phyloP scores from a whole-genome alignment of 2,329 filamentous ascomycete species.

The Colletotrichum limetticola region DNA sequence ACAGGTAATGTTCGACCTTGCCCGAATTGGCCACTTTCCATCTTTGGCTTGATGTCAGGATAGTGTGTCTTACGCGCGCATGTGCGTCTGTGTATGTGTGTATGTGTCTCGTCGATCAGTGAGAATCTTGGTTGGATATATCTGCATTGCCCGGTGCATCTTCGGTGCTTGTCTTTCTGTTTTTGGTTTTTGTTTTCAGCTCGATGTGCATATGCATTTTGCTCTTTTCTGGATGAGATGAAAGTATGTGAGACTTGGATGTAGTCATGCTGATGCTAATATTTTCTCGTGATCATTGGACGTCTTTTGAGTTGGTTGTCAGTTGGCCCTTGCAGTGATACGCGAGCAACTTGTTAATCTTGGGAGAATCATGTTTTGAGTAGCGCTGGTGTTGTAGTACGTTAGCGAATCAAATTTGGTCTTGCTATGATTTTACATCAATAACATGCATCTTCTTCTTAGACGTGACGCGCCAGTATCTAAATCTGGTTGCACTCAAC shows the following conservation, averaged over 20 bases:
- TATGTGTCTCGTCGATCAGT: not conserved
- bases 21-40: not conserved
- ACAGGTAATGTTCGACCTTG: not conserved
- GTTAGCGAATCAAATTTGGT: not conserved
- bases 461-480: no score
- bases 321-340: not conserved
- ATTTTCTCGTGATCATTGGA: not conserved
- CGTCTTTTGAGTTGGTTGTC: not conserved
- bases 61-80: not conserved
- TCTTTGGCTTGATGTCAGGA: not conserved
- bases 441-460: no score
- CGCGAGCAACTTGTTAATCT: not conserved
- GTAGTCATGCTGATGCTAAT: not conserved
- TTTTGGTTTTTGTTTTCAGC: not conserved
- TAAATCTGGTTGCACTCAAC: no score
- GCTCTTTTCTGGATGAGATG: not conserved
- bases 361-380: not conserved
- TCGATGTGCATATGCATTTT: not conserved
- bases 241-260: not conserved
- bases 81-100: not conserved
- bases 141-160: not conserved
- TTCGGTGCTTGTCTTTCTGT: not conserved
- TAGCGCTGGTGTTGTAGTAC: not conserved
- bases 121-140: not conserved
- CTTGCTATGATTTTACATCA: not conserved